Base-by-base conservation (phyloP, 23 red algal genomes). In the Cyanidium caldarium region DNA sequence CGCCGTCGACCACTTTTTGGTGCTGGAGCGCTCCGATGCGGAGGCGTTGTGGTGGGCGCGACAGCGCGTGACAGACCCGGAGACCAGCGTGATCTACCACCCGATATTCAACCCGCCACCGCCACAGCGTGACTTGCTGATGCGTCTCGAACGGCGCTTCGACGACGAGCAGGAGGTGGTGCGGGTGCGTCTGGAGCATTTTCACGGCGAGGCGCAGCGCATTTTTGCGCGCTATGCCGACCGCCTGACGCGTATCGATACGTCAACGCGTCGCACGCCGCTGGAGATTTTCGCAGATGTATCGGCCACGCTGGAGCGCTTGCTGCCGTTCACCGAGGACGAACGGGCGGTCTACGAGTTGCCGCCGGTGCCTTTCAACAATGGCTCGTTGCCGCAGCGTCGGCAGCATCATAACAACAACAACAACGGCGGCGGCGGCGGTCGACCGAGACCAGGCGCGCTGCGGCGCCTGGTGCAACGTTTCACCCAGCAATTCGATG, bases 11-110 rank as follows among this genome's bases (percentile, higher is more conserved):
- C 3, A 45, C 7, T 33, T 80, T 19, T 70, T 80, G 36, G 30
- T 80, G 17, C 42, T 80, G 20, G 45, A 80, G n/a, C 58, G 77
- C 2, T 21, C 37, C 2, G 77, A 80, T 45, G 77, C 40, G 65
- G 77, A 80, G 37, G 58, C 43, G 65, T n/a, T 80, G 34, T 37
- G 38, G 2, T 80, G 77, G 77, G 45, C 69, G 13, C 44, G 65
- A 19, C 16, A 70, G 2, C 58, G 77, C 3, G 37, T 46, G 1
- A 57, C 41, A 16, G 77, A 80, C 38, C 77, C 77, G 21, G 20
- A 28, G 13, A 80, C 77, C 1, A 58, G 77, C 39, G 34, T 80
- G 20, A 68, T 80, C 33, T 80, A 80, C 25, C 77, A 80, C 57
- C 36, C 65, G 1, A 10, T 15, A 7, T 45, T 72, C 2, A 61